phyloP scores from a whole-genome alignment of 345 rosid genomes.

The Arabidopsis arenosa region DNA sequence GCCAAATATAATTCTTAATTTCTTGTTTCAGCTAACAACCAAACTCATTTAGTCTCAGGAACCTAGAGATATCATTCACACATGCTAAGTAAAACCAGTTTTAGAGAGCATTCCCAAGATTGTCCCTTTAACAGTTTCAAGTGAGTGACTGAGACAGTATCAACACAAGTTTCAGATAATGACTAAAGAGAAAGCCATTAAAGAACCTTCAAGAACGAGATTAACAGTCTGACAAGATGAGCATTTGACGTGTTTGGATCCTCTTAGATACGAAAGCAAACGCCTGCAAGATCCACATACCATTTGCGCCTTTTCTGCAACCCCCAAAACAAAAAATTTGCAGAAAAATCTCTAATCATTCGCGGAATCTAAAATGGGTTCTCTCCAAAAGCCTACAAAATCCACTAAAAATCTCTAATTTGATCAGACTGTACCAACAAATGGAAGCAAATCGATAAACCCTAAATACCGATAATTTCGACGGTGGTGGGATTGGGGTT shows the following conservation, averaged over 20 bases:
- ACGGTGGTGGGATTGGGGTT: conserved; percentile 14
- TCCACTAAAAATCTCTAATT: conserved; percentile 30
- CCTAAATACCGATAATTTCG: conserved; percentile 24
- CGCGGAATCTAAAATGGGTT: conserved; percentile 13
- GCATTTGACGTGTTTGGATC: conserved; percentile 68
- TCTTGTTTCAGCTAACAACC: not conserved
- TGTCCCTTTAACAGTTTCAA: not conserved
- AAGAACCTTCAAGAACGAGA: conserved; percentile 83
- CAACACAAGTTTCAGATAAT: conserved; percentile 5
- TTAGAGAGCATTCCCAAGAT: conserved; percentile 10
- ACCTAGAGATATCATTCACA: not conserved
- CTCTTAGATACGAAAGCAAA: conserved; percentile 75
- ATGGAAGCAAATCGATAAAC: conserved; percentile 13
- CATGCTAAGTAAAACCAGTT: not conserved
- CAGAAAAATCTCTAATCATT: conserved; percentile 25
- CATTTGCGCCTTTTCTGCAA: conserved; percentile 78
- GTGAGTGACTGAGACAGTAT: not conserved
- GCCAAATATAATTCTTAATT: not conserved
- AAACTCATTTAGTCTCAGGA: not conserved
- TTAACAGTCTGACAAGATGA: conserved; percentile 70
- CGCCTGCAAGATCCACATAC: conserved; percentile 93
- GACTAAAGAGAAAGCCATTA: conserved; percentile 15
- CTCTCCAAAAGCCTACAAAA: conserved; percentile 26
- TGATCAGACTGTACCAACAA: not conserved
- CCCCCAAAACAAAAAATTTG: not conserved